phyloP scores from a whole-genome alignment of 768 basidiomycete species.

The Mycena vitilis region DNA sequence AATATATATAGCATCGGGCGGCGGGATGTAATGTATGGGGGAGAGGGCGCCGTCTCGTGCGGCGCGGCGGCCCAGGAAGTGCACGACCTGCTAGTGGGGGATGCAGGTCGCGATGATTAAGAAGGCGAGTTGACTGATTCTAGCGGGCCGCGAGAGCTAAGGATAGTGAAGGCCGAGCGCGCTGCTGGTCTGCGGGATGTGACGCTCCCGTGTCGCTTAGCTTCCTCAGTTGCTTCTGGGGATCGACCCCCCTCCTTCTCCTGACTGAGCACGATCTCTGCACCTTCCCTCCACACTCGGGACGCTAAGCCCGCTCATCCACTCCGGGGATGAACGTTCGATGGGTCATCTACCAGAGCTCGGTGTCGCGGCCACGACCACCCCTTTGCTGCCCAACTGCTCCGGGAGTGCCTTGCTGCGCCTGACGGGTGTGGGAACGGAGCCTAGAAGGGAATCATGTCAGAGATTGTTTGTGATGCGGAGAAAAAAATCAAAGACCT shows the following conservation, averaged over 20 bases:
- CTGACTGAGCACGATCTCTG: conserved; percentile 43
- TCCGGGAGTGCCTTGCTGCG: conserved; percentile 70
- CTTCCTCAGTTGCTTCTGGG: conserved; percentile 21
- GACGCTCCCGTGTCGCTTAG: conserved; percentile 27
- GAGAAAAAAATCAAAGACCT: conserved; percentile 49
- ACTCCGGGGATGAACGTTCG: conserved; percentile 42
- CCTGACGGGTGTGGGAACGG: conserved; percentile 88
- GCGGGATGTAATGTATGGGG: conserved; percentile 26
- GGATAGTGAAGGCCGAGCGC: conserved; percentile 20
- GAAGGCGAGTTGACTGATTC: conserved; percentile 23
- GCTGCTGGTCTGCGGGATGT: conserved; percentile 20
- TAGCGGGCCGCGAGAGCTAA: conserved; percentile 12
- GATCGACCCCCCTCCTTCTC: conserved; percentile 26
- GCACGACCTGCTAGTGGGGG: conserved; percentile 4
- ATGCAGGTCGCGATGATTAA: conserved; percentile 28
- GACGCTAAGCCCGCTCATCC: conserved; percentile 54
- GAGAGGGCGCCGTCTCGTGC: conserved; percentile 26
- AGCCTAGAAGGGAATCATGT: conserved; percentile 62
- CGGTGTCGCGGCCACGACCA: conserved; percentile 59
- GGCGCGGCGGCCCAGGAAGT: conserved; percentile 26
- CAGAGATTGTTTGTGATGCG: conserved; percentile 34
- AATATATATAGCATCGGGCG: conserved; percentile 29
- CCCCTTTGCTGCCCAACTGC: conserved; percentile 59
- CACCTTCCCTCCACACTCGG: conserved; percentile 62
- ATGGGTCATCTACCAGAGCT: conserved; percentile 64